A percentile compares a stretch with the other conserved stretches of the same genome.
phyloP scores from a whole-genome alignment of 75 land plant species.

The Selaginella tamariscina region DNA sequence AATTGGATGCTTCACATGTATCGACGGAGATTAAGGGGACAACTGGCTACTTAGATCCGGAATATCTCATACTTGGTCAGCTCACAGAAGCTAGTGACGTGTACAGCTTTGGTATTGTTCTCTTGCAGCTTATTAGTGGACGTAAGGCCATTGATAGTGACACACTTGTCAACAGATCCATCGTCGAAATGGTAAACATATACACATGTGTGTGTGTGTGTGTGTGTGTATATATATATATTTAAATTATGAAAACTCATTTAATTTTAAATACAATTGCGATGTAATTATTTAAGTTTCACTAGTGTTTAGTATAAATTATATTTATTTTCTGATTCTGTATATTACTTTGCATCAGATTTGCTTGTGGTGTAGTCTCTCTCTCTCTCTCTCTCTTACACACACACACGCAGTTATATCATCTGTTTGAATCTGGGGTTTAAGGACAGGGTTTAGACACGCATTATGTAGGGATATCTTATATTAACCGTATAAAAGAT shows the following conservation, averaged over 20 bases:
- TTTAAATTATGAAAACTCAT: too few species aligned
- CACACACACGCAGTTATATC: too few species aligned
- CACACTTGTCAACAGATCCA: constrained; percentile 13
- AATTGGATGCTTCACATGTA: constrained; percentile 35
- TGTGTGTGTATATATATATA: too few species aligned
- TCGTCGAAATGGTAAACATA: constrained; percentile 11
- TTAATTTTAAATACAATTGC: neutral
- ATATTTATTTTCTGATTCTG: too few species aligned
- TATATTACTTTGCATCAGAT: too few species aligned
- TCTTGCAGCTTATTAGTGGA: constrained; percentile 54
- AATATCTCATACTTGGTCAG: constrained; percentile 33
- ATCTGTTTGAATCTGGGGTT: too few species aligned
- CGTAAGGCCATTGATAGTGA: constrained; percentile 33
- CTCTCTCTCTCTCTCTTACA: too few species aligned
- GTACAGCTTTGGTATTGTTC: constrained; percentile 68
- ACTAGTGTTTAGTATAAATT: too few species aligned
- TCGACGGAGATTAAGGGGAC: constrained; percentile 62
- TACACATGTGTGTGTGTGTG: neutral
- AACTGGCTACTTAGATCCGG: constrained; percentile 70
- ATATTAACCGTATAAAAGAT: too few species aligned
- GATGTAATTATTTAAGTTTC: neutral
- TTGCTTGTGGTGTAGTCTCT: neutral
- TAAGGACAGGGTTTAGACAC: too few species aligned
- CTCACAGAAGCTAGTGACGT: constrained; percentile 53
- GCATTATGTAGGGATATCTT: too few species aligned